Base-by-base conservation (phyloP, 352 stramenopile genomes). In the Stramenopiles sp. region DNA sequence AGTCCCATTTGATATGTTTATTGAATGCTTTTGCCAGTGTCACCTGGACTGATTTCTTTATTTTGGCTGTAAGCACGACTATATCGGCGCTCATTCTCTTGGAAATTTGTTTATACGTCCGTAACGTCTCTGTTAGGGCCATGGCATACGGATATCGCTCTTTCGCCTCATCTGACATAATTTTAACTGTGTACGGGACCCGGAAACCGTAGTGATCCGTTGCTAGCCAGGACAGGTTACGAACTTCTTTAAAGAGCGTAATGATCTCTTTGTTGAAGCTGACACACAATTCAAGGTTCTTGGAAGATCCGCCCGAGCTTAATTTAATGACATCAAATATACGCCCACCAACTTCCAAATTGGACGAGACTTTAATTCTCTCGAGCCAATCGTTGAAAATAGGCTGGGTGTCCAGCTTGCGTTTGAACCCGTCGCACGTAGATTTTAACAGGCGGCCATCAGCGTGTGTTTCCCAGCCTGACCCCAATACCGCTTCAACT, bases 181-280 rank as follows among this genome's bases (percentile, higher is more conserved):
- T 90, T 74, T 94, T 90, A 74, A 95, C 82, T 4, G 92, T 98
- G 74, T 96, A 93, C 25, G 94, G 94, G 36, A 98, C 93, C 30
- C 87, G 86, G 76, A 98, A 98, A 18, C 93, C 93, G 25, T 53
- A 53, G 12, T 53, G 43, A 53, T 53, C 43, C 12, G 12, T 53
- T 53, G 43, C 43, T 4, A 99, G 80, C 94, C 94, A 99, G 77
- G 98, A 92, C 34, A 99, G 81, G 79, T 99, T 97, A 37, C 93
- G 88, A 49, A 98, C 95, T 84, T 99, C 95, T 78, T 98, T 98
- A 79, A 97, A 97, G 34, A 99, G 81, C 35, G 91, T 91, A 35
- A 98, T 91, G 77, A 94, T 97, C 80, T 97, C 93, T 77, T 97
- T 89, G 79, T 99, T 96, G 84, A 98, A 99, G 68, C 86, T 87